Conservation (phyloP, 257 asterid genomes). For the Lithospermum erythrorhizon region DNA sequence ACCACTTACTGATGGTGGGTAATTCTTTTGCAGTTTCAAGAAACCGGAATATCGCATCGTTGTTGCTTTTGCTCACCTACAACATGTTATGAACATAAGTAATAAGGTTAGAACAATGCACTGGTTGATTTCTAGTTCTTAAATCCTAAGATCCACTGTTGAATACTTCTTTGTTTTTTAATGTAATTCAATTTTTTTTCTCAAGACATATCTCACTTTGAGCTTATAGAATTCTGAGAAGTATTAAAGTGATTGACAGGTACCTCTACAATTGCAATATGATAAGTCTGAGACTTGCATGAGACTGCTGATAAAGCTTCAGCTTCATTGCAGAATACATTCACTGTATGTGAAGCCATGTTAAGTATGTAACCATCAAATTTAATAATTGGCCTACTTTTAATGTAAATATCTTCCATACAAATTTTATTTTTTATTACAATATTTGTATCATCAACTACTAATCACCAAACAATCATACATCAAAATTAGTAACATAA, state of each 20-base stretch:
- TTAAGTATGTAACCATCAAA: neutral
- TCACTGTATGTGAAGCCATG: conserved; percentile 19
- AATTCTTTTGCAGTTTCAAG: conserved; percentile 30
- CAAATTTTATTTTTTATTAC: no score
- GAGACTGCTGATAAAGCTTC: conserved; percentile 35
- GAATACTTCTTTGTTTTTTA: no score
- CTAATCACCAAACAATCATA: no score
- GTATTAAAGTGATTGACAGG: neutral
- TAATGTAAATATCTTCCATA: no score
- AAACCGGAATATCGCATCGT: conserved; percentile 21
- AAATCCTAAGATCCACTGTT: no score
- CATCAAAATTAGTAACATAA: no score
- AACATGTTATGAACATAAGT: neutral
- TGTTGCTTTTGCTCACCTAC: conserved; percentile 25
- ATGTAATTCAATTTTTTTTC: no score
- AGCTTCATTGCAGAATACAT: conserved; percentile 22
- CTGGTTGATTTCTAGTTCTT: no score
- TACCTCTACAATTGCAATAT: conserved; percentile 48
- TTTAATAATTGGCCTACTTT: no score
- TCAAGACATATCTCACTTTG: no score
- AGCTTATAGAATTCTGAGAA: no score
- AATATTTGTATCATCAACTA: no score
- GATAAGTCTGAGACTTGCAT: conserved; percentile 30
- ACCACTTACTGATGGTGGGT: conserved; percentile 37
- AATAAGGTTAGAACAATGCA: neutral